These are phyloP conservation scores for Quambalaria eucalypti DNA, from an alignment of 1,284 basidiomycete species.

Conservation along the genomic window DNA sequence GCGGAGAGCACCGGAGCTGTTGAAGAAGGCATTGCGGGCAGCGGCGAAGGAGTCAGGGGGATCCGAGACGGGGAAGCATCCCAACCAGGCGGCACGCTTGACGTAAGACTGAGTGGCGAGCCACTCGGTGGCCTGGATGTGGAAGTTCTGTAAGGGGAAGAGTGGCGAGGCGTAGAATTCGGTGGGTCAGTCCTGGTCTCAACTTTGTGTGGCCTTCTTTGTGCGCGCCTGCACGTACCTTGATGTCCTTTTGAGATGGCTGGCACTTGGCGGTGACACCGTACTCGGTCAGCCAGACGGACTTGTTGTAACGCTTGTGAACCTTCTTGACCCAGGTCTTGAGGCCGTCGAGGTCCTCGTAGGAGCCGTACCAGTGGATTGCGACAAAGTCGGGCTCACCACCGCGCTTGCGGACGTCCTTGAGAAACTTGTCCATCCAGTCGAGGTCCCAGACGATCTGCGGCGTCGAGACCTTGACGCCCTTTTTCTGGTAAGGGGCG, in stretches of 20 bases:
- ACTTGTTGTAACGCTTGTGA: constrained; percentile 13
- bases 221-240: too few species aligned
- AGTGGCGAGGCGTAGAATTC: too few species aligned
- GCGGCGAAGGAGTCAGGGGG: constrained; percentile 35
- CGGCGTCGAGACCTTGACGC: constrained; percentile 32
- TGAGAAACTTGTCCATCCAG: constrained; percentile 37
- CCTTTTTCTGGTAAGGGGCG: constrained; percentile 28
- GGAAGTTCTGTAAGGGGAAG: too few species aligned
- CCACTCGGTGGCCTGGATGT: constrained; percentile 22
- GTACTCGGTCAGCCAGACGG: constrained; percentile 44
- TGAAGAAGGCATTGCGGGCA: constrained; percentile 34
- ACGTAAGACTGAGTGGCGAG: constrained; percentile 24
- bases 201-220: too few species aligned
- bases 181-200: too few species aligned
- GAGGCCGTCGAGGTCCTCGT: constrained; percentile 28
- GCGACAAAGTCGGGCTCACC: constrained; percentile 36
- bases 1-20: constrained; percentile 12
- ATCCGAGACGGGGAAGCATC: constrained; percentile 26
- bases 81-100: constrained; percentile 35
- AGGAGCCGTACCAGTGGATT: constrained; percentile 43
- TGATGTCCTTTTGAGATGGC: constrained; percentile 19
- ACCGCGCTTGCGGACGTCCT: constrained; percentile 21
- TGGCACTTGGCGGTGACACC: constrained; percentile 27
- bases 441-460: constrained; percentile 41
- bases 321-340: constrained; percentile 27